Conservation (phyloP, 208 protist species). For the Acanthamoeba divionensis region DNA sequence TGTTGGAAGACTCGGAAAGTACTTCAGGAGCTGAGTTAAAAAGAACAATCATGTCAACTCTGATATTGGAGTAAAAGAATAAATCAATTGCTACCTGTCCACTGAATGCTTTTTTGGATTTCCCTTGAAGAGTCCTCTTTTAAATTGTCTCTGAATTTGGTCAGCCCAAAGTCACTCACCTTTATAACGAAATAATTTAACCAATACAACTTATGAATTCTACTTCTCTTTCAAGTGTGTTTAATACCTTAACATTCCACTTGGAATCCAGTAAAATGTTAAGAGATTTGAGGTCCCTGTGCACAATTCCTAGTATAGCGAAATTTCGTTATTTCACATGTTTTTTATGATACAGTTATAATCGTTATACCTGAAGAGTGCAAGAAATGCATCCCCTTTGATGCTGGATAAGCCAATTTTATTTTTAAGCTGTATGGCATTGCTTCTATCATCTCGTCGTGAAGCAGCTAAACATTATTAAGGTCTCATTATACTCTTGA, state of each 20-base stretch:
- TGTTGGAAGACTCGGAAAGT: background rate
- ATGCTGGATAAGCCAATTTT: constrained; percentile 37
- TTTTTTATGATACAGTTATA: background rate
- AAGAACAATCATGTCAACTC: too few species aligned
- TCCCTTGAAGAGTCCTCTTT: too few species aligned
- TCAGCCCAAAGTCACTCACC: constrained; percentile 34
- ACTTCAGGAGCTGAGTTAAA: background rate
- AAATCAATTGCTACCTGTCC: too few species aligned
- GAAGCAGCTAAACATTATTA: background rate
- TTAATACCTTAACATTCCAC: constrained; percentile 11
- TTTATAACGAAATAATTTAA: background rate
- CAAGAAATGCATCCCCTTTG: too few species aligned
- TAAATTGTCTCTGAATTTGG: constrained; percentile 15
- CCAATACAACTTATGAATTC: background rate
- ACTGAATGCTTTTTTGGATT: background rate
- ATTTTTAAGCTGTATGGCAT: background rate
- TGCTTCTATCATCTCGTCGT: constrained; percentile 11
- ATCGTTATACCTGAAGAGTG: background rate
- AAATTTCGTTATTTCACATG: background rate
- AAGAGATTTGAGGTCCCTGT: constrained; percentile 36
- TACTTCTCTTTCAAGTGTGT: background rate
- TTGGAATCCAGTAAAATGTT: constrained; percentile 40
- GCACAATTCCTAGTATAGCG: constrained; percentile 33
- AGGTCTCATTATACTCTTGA: background rate
- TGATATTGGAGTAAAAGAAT: too few species aligned